phyloP scores from a whole-genome alignment of 371 early-diverging fungal genomes.

The Mortierella sp. region DNA sequence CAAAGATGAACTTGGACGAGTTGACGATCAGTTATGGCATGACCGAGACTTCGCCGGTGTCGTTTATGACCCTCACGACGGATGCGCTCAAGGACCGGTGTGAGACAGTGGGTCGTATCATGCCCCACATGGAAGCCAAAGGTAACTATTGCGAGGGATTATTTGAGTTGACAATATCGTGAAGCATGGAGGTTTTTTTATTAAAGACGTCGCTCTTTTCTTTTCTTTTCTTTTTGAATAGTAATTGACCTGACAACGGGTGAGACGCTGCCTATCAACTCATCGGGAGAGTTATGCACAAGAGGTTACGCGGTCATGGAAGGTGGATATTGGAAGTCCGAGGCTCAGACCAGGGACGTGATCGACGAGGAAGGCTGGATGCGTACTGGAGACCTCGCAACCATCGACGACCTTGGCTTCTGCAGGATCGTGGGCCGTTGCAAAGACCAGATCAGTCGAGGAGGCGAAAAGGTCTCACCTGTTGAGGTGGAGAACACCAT shows the following conservation, averaged over 20 bases:
- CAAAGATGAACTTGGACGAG: slow-evolving; percentile 58
- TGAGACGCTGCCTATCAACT: slow-evolving; percentile 38
- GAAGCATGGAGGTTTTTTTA: not conserved
- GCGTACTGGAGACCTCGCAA: slow-evolving; percentile 66
- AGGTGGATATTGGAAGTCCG: slow-evolving; percentile 64
- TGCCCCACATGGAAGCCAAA: slow-evolving; percentile 59
- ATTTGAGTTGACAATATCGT: not conserved
- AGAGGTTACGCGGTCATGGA: slow-evolving; percentile 69
- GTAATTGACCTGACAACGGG: slow-evolving; percentile 54
- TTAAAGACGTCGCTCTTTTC: not conserved
- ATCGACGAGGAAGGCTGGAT: slow-evolving; percentile 68
- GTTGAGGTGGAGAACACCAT: slow-evolving; percentile 61
- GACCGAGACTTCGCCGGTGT: slow-evolving; percentile 66
- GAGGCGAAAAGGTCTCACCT: slow-evolving; percentile 64
- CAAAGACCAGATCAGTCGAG: slow-evolving; percentile 62
- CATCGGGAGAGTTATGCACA: slow-evolving; percentile 66
- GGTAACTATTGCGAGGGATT: slow-evolving; percentile 9
- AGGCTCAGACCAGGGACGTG: slow-evolving; percentile 59
- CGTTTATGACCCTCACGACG: slow-evolving; percentile 58
- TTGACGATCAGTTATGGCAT: slow-evolving; percentile 61
- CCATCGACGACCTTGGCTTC: slow-evolving; percentile 64
- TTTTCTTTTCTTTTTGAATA: not conserved
- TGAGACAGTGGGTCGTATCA: slow-evolving; percentile 58
- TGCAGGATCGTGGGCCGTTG: slow-evolving; percentile 68
- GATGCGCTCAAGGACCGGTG: slow-evolving; percentile 59